Base-by-base conservation (phyloP, 192 early-diverging fungal genomes). In the Cladochytrium replicatum region DNA sequence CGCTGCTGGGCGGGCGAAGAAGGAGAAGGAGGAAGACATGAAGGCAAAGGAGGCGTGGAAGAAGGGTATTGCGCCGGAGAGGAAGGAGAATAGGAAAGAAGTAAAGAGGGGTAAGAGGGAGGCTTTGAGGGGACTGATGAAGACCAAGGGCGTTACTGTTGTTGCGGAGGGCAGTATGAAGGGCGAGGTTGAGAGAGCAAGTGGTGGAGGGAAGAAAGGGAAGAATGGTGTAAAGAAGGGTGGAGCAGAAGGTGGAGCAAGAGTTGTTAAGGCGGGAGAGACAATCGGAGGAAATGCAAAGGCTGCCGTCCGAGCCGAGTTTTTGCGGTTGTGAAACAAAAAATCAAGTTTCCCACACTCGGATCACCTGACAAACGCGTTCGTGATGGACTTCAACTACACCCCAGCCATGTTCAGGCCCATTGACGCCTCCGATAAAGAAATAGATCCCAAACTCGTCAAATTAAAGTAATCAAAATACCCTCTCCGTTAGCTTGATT, bases 51-150 rank as follows among this genome's bases (percentile, higher is more conserved):
- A 43, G 46, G 63, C 30, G 72, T 74, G 38, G 50, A 60, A 29
- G 67, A 71, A n/a, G n/a, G n/a, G n/a, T 21, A 56, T 62, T 19
- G 27, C 55, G 31, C 55, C 48, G 27, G 47, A 61, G 11, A 67
- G 55, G 42, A 57, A 63, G 8, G 28, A 30, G 34, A 24, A 64
- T 47, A 30, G 37, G 24, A 26, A n/a, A n/a, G n/a, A n/a, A n/a
- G n/a, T n/a, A n/a, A n/a, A 53, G 17, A 19, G 26, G 8, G 49
- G 56, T 2, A 86, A 84, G 65, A 64, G 72, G 39, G 72, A 61
- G 26, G 80, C 82, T 13, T 60, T 86, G 57, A 69, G 74, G 47
- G 55, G 66, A 54, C 59, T 86, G 50, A 66, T 84, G 57, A 71
- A 68, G 23, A 80, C 84, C 55, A 71, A 74, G 66, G 73, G 73